phyloP scores from a whole-genome alignment of 371 early-diverging fungal genomes.

The Mucor irregularis region DNA sequence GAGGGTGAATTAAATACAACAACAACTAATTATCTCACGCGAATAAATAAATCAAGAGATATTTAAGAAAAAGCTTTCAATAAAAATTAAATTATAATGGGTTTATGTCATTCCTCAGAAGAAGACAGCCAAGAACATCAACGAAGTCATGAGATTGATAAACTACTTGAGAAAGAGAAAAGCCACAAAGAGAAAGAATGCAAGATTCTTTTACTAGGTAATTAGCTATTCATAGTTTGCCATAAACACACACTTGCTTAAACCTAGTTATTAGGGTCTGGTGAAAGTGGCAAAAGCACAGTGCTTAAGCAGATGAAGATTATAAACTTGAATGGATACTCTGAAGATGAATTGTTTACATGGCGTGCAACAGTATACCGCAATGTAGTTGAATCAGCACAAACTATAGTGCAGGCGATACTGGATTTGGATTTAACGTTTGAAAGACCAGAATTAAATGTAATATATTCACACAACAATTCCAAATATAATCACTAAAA shows the following conservation, averaged over 20 bases:
- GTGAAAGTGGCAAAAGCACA: constrained; percentile 91
- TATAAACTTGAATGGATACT: constrained; percentile 88
- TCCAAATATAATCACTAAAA: background rate
- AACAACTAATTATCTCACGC: background rate
- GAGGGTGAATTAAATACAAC: no score
- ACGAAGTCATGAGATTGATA: constrained; percentile 65
- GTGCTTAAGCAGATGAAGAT: constrained; percentile 94
- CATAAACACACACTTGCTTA: background rate
- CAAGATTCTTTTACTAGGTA: constrained; percentile 77
- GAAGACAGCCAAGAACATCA: constrained; percentile 53
- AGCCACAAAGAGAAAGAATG: constrained; percentile 63
- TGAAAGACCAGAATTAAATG: constrained; percentile 14
- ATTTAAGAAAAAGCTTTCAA: no score
- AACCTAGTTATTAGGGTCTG: constrained; percentile 59
- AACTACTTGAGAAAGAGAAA: constrained; percentile 63
- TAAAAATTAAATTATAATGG: constrained; percentile 41
- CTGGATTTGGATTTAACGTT: constrained; percentile 17
- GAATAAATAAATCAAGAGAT: no score
- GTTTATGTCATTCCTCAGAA: constrained; percentile 68
- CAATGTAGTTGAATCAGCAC: constrained; percentile 79
- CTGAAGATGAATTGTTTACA: constrained; percentile 72
- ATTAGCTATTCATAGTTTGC: background rate
- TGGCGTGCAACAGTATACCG: constrained; percentile 78
- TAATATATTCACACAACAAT: background rate
- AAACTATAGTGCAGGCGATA: constrained; percentile 64